Evolutionary conservation across 176 grass and related monocot genomes (phyloP), one percentile per base, ranked within the genome.

Genomic region (Dendrocalamus sinicus): DNA sequence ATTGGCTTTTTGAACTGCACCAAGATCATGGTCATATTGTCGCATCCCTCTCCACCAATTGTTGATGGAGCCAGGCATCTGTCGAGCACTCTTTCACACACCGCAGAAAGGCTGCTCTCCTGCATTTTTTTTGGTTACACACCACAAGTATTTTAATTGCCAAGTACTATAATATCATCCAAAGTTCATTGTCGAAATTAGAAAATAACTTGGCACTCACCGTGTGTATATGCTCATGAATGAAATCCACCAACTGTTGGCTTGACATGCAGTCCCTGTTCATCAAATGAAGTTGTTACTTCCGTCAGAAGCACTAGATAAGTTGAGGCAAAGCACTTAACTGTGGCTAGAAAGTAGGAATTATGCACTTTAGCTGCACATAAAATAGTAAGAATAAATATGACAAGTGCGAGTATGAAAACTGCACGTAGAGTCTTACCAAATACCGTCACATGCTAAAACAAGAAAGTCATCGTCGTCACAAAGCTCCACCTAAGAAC

Each of bases 1-100:
- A 76, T 43, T 46, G 83, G 91, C 70, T 92, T 91, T 86, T 94
- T 95, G 62, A 98, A 88, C 86, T 98, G 93, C 74, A 98, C 96
- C 88, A 98, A 71, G 81, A 98, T 92, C 93, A 98, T 94, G n/a
- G 96, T 98, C 96, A 98, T 98, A 77, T 98, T 98, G 52, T 98
- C 96, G 10, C 91, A 98, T 43, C 96, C 95, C 13, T 93, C 91
- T 78, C 86, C 92, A 26, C 74, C 78, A 41, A 90, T 70, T 28
- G 89, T 98, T 71, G 91, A 90, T 12, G 96, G 93, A 58, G 96
- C 96, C 75, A 98, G 66, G 86, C 96, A 98, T 85, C 89, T 87
- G 46, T 98, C 93, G 3, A 98, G 87, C 70, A 98, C 89, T 92
- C 79, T 90, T 72, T 94, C 96, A 47, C 91, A 98, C 43, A 98